Base-by-base conservation (phyloP, 1,139 yeast genomes). In the Wickerhamomyces sp. region DNA sequence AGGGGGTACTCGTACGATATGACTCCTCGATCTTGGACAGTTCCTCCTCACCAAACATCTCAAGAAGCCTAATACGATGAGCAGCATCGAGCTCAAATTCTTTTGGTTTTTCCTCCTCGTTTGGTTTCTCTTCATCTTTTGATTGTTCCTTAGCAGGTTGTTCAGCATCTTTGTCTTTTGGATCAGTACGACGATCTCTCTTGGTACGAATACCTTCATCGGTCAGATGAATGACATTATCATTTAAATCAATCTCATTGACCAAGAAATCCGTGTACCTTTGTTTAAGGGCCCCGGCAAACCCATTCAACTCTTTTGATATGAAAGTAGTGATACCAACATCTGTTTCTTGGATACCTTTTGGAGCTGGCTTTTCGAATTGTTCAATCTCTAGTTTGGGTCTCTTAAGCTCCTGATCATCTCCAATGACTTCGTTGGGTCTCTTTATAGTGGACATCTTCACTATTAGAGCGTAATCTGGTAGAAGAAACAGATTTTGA, bases 181-280 rank as follows among this genome's bases (percentile, higher is more conserved):
- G 60, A 56, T 66, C 56, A 60, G 66, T 53, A 53, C 79, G 82
- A 38, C 71, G 55, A 42, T 76, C 69, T 52, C 71, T 74, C 56
- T 74, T 79, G 50, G 76, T 72, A 42, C 77, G 76, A 43, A 84
- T 72, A 3, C 97, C 97, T 44, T 80, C 78, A 59, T 91, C 96
- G 5, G 67, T 62, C 53, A 93, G 71, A 61, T 84, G 93, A 13
- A 91, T 76, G 3, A 90, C 96, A 3, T 76, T 67, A 1, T 89
- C 95, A 29, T 78, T 68, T 31, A 68, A 56, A 49, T 75, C 84
- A 49, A 93, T 84, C 64, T 94, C 99, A 63, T 90, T 89, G 39
- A 93, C 99, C 61, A 89, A 75, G 62, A 94, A 94, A 63, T 93
- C 99, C n/a, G 96, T 83, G 66, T 90, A 90, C 52, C 96, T 73